phyloP scores from a whole-genome alignment of 2,329 filamentous ascomycete genomes.

The Fusarium nisikadoi region DNA sequence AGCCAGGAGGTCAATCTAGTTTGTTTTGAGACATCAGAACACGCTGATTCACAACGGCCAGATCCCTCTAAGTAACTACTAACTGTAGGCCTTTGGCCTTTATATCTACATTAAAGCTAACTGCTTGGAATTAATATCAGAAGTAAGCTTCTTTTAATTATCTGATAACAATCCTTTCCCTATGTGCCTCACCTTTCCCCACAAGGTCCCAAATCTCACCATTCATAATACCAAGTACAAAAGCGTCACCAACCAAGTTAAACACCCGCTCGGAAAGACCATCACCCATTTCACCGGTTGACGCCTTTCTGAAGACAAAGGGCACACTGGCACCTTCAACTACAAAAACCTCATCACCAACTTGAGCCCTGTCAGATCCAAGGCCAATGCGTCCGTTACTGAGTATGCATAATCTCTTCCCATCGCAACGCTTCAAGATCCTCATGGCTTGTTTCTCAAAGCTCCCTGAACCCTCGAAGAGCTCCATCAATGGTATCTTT shows the following conservation, averaged over 20 bases:
- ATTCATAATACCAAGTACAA: not conserved
- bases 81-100: rapidly evolving
- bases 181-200: rapidly evolving
- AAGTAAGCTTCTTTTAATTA: rapidly evolving
- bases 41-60: rapidly evolving
- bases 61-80: not conserved
- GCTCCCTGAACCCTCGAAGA: not conserved
- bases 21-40: rapidly evolving
- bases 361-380: not conserved
- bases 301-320: rapidly evolving
- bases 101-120: rapidly evolving
- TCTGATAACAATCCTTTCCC: not conserved
- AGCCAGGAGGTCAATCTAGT: too few species aligned
- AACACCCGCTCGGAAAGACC: rapidly evolving
- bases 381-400: not conserved
- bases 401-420: not conserved
- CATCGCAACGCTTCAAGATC: not conserved
- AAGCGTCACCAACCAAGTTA: not conserved
- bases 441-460: not conserved
- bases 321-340: not conserved
- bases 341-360: not conserved
- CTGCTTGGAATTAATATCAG: rapidly evolving
- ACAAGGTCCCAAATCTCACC: not conserved
- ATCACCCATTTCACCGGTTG: rapidly evolving
- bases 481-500: not conserved